Evolutionary conservation across 345 rosid species (phyloP).

Genomic region (Litchi chinensis): DNA sequence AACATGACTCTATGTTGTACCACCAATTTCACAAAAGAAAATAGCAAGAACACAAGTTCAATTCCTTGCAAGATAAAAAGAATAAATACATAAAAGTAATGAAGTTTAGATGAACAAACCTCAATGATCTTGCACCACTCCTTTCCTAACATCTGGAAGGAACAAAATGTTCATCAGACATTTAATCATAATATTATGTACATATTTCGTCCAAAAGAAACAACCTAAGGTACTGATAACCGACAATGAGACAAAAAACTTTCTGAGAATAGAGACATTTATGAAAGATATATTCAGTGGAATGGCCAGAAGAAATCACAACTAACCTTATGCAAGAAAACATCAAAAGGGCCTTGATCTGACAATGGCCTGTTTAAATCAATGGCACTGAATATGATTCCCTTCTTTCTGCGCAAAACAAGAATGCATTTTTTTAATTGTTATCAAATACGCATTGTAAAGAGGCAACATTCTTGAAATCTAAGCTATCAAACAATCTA

Average conservation of each 20-base stretch:
- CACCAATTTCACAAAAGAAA: slow-evolving; percentile 6
- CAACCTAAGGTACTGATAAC: slow-evolving; percentile 9
- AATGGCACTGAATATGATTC: slow-evolving; percentile 74
- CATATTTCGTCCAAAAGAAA: slow-evolving; percentile 9
- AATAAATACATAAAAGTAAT: background rate
- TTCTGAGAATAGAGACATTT: background rate
- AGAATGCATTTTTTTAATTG: slow-evolving; percentile 14
- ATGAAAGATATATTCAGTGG: background rate
- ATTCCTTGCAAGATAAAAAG: slow-evolving; percentile 1
- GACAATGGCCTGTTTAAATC: slow-evolving; percentile 64
- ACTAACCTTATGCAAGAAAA: slow-evolving; percentile 89
- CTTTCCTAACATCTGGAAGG: slow-evolving; percentile 64
- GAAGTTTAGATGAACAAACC: slow-evolving; percentile 52
- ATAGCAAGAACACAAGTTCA: background rate
- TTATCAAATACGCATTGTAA: slow-evolving; percentile 4
- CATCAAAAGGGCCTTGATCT: slow-evolving; percentile 96
- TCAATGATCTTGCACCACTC: slow-evolving; percentile 76
- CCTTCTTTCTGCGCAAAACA: slow-evolving; percentile 68
- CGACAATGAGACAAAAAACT: background rate
- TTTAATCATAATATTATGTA: slow-evolving; percentile 5
- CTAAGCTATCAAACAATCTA: slow-evolving; percentile 28
- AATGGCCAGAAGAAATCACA: background rate
- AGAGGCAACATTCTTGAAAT: slow-evolving; percentile 26
- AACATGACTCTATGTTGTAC: background rate
- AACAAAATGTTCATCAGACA: slow-evolving; percentile 37